Evolutionary conservation across 2,329 filamentous ascomycete genomes (phyloP).

Genomic region (Blastomyces silverae): DNA sequence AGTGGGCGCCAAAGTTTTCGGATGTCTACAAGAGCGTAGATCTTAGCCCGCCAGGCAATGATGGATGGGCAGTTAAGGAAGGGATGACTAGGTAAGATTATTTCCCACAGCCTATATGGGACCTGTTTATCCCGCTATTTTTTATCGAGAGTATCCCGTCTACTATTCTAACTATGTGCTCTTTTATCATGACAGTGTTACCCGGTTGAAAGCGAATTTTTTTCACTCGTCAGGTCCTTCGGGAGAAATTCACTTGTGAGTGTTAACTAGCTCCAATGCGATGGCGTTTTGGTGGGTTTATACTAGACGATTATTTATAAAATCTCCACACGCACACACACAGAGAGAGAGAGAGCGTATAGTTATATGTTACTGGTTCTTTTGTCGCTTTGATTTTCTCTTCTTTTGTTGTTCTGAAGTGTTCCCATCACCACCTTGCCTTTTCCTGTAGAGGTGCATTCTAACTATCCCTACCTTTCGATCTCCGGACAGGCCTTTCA

Average conservation of each 20-base stretch:
- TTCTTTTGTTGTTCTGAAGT: neutral
- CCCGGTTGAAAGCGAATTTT: constrained; percentile 87
- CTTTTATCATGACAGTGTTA: constrained; percentile 55
- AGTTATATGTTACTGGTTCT: constrained; percentile 2
- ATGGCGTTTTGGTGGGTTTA: constrained; percentile 19
- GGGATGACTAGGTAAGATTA: constrained; percentile 67
- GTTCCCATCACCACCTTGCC: neutral
- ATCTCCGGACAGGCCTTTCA: constrained; percentile 17
- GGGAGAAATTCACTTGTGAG: constrained; percentile 77
- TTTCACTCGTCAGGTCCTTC: constrained; percentile 64
- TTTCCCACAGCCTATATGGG: neutral
- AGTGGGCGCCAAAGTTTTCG: constrained; percentile 81
- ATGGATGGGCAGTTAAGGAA: constrained; percentile 87
- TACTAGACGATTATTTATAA: constrained; percentile 29
- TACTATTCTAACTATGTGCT: constrained; percentile 1
- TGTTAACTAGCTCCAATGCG: constrained; percentile 34
- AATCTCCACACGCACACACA: constrained; percentile 21
- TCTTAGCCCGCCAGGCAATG: constrained; percentile 69
- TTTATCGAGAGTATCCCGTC: neutral
- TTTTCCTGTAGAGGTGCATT: constrained; percentile 14
- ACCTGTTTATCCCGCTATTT: neutral
- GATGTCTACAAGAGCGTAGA: constrained; percentile 88
- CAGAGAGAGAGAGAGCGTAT: neutral
- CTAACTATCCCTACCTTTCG: constrained; percentile 15
- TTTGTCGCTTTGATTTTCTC: neutral